Conservation (phyloP, 2,329 filamentous ascomycete genomes). For the Dothistroma septosporum region DNA sequence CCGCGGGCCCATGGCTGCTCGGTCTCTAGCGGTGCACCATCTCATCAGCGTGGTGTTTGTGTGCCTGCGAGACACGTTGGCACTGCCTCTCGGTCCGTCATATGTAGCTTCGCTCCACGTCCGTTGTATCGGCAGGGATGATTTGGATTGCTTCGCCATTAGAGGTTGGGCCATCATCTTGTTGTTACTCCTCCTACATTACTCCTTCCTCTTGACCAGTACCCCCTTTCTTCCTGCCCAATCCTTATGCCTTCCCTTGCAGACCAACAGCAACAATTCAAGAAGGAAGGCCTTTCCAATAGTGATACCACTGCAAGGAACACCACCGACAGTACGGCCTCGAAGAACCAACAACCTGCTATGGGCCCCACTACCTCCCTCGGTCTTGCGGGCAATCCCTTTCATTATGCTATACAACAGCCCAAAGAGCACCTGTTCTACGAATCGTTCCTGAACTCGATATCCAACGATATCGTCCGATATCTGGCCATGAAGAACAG, state of each 20-base stretch:
- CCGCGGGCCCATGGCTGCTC: not conserved
- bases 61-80: not conserved
- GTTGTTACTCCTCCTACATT: not conserved
- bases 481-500: constrained; percentile 17
- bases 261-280: constrained; percentile 1
- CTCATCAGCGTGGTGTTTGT: not conserved
- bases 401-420: constrained; percentile 11
- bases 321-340: not conserved
- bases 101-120: constrained; percentile 5
- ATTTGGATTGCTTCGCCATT: not conserved
- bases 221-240: not conserved
- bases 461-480: constrained; percentile 26
- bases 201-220: not conserved
- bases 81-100: constrained; percentile 5
- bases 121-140: constrained; percentile 3
- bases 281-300: not conserved
- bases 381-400: not conserved
- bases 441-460: constrained; percentile 27
- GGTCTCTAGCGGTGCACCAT: constrained; percentile 1
- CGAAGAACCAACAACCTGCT: not conserved
- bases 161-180: not conserved
- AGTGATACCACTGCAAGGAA: not conserved
- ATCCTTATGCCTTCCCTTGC: constrained; percentile 6
- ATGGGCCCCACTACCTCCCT: not conserved
- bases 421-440: constrained; percentile 16